Conservation (phyloP, 371 early-diverging fungal species). For the Mortierella sp. region DNA sequence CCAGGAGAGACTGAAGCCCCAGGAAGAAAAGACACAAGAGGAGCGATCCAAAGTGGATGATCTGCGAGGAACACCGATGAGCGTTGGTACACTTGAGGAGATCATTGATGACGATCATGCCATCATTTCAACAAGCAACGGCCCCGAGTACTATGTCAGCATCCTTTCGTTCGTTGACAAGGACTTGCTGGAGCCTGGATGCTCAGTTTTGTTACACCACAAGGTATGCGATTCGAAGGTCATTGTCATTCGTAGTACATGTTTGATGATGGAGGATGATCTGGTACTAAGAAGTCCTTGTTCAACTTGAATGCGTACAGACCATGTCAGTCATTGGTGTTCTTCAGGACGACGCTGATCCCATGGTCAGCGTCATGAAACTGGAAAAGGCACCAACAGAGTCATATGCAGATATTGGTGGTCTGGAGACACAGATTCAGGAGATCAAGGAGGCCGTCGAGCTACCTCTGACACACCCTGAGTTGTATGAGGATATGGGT, state of each 20-base stretch:
- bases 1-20: conserved; percentile 96
- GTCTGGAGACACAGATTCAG: conserved; percentile 98
- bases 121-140: conserved; percentile 96
- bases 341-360: conserved; percentile 97
- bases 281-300: too few relatives aligned
- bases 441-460: conserved; percentile 99
- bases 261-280: too few relatives aligned
- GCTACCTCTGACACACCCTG: conserved; percentile 99
- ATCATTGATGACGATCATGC: conserved; percentile 99
- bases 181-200: conserved; percentile 98
- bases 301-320: too few relatives aligned
- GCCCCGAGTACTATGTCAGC: conserved; percentile 98
- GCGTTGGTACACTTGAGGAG: conserved; percentile 98
- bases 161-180: conserved; percentile 99
- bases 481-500: conserved; percentile 99
- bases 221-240: too few relatives aligned
- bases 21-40: conserved; percentile 92
- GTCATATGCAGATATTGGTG: conserved; percentile 99
- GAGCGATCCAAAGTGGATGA: conserved; percentile 97
- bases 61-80: conserved; percentile 99
- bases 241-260: too few relatives aligned
- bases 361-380: conserved; percentile 99
- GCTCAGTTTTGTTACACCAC: conserved; percentile 97
- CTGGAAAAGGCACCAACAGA: conserved; percentile 99
- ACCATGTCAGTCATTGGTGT: conserved; percentile 96